Evolutionary conservation across 202 grass and related monocot species (phyloP).

Genomic region (Dendrocalamus latiflorus): DNA sequence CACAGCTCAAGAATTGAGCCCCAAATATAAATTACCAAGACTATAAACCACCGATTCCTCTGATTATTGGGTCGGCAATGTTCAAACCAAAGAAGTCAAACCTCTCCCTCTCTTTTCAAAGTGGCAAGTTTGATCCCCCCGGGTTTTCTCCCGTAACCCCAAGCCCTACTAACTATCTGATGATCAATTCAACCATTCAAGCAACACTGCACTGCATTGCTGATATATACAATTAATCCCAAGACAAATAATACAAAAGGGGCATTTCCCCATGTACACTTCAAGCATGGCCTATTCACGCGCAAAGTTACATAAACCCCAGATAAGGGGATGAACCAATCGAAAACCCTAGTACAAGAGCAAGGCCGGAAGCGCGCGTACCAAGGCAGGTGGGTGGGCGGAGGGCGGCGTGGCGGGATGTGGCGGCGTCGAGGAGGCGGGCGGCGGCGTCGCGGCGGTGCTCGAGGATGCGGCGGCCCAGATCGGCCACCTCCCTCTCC

Average conservation of each 20-base stretch:
- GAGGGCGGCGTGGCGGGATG: slow-evolving; percentile 19
- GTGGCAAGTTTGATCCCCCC: background rate
- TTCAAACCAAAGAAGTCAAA: background rate
- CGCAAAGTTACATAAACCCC: background rate
- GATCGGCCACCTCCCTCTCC: slow-evolving; percentile 42
- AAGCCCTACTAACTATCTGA: background rate
- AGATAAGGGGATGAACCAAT: background rate
- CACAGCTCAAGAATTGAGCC: background rate
- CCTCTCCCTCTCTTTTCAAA: background rate
- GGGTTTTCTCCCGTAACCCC: background rate
- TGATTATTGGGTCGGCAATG: background rate
- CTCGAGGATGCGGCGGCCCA: too few relatives aligned
- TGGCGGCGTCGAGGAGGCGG: background rate
- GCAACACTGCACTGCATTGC: background rate
- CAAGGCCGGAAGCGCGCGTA: slow-evolving; percentile 4
- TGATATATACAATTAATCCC: background rate
- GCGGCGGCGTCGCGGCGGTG: slow-evolving; percentile 31
- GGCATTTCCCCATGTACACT: background rate
- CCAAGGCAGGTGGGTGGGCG: slow-evolving; percentile 20
- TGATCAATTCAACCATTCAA: background rate
- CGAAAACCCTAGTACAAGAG: slow-evolving; percentile 24
- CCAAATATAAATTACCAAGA: background rate
- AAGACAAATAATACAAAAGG: background rate
- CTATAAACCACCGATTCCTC: background rate
- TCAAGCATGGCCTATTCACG: background rate